A percentile compares a stretch with the other conserved stretches of the same genome.
Evolutionary conservation across 2,329 filamentous ascomycete species (phyloP).

Genomic region (Alternaria brassicae): DNA sequence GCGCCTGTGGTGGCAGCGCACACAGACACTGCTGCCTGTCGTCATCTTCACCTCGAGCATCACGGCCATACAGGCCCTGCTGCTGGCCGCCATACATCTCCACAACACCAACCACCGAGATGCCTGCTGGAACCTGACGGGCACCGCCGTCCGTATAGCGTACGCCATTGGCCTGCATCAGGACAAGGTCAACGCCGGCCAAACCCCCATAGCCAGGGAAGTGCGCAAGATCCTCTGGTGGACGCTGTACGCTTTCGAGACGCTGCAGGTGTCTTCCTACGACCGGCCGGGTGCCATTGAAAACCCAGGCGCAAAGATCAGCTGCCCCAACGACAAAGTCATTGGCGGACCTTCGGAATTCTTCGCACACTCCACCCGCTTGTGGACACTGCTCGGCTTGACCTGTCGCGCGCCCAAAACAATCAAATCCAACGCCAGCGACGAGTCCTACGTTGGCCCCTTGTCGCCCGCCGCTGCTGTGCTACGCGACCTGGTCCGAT

Average conservation of each 20-base stretch:
- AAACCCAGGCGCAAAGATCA: slow-evolving; percentile 45
- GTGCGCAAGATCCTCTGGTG: slow-evolving; percentile 62
- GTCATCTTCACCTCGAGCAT: slow-evolving; percentile 55
- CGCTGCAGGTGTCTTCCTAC: slow-evolving; percentile 54
- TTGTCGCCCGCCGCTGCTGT: slow-evolving; percentile 50
- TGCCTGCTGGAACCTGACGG: slow-evolving; percentile 55
- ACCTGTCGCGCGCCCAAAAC: slow-evolving; percentile 51
- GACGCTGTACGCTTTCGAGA: slow-evolving; percentile 59
- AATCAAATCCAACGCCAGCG: slow-evolving; percentile 33
- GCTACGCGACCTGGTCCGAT: slow-evolving; percentile 50
- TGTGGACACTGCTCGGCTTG: slow-evolving; percentile 49
- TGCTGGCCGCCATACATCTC: slow-evolving; percentile 54
- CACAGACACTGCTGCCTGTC: slow-evolving; percentile 51
- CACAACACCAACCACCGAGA: slow-evolving; percentile 57
- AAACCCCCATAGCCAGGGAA: slow-evolving; percentile 51
- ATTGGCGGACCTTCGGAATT: slow-evolving; percentile 50
- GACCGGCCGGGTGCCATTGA: slow-evolving; percentile 56
- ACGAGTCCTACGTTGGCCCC: slow-evolving; percentile 50
- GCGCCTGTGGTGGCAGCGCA: slow-evolving; percentile 52
- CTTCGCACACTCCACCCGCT: slow-evolving; percentile 48
- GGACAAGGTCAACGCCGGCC: slow-evolving; percentile 47
- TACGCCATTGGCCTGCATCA: slow-evolving; percentile 56
- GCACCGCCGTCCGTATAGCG: slow-evolving; percentile 54
- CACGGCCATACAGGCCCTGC: slow-evolving; percentile 52
- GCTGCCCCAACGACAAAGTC: slow-evolving; percentile 48